Conservation (phyloP, 2,329 filamentous ascomycete genomes). For the Botrytis aclada region DNA sequence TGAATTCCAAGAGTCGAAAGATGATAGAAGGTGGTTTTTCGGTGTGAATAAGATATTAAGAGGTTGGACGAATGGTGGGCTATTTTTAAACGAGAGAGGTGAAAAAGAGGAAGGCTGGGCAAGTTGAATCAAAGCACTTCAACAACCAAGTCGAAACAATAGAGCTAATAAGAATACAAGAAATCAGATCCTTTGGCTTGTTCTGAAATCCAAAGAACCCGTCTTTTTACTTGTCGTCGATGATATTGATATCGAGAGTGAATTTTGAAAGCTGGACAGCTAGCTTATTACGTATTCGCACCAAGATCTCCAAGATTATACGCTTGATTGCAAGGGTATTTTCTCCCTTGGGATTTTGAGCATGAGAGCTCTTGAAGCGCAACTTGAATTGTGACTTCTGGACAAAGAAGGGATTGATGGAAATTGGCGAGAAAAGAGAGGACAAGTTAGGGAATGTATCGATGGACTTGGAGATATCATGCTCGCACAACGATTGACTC, state of each 20-base stretch:
- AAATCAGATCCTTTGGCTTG: neutral
- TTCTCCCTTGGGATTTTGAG: neutral
- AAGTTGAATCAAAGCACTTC: conserved; percentile 2
- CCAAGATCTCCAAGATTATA: neutral
- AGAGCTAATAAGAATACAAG: neutral
- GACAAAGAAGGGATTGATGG: neutral
- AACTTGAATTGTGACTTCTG: neutral
- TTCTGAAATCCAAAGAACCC: neutral
- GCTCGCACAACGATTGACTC: conserved; percentile 23
- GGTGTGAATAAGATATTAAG: conserved; percentile 14
- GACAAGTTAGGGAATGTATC: conserved; percentile 18
- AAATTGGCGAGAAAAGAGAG: conserved; percentile 6
- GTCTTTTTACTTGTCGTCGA: neutral
- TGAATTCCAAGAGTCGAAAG: conserved; percentile 12
- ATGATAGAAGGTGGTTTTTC: neutral
- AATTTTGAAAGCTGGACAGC: neutral
- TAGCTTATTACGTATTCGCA: neutral
- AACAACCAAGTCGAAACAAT: neutral
- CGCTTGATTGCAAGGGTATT: neutral
- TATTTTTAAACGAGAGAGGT: conserved; percentile 13
- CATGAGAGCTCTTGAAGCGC: neutral
- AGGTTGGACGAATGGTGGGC: conserved; percentile 14
- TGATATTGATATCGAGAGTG: neutral
- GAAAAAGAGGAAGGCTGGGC: conserved; percentile 15
- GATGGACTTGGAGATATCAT: conserved; percentile 25